Evolutionary conservation across 345 rosid genomes (phyloP).

Genomic region (Salix koriyanagi): DNA sequence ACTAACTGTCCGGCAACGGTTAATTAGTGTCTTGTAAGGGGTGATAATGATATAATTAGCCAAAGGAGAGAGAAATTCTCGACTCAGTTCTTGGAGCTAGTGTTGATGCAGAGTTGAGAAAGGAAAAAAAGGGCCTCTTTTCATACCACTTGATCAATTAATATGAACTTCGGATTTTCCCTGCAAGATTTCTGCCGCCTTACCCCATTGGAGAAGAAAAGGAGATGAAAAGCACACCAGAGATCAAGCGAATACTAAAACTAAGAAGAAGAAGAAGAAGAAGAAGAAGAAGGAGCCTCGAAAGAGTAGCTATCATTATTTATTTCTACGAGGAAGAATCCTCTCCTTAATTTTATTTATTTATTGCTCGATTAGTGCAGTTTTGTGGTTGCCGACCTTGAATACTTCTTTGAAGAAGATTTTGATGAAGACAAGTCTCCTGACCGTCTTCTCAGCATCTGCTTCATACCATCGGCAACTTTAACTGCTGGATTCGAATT

Average conservation of each 20-base stretch:
- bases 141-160: neutral
- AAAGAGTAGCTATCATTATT: slow-evolving; percentile 6
- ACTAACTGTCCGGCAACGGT: neutral
- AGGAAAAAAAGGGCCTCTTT: neutral
- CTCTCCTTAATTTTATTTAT: neutral
- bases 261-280: slow-evolving; percentile 12
- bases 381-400: slow-evolving; percentile 55
- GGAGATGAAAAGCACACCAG: slow-evolving; percentile 3
- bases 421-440: slow-evolving; percentile 51
- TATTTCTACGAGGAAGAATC: neutral
- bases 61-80: neutral
- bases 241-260: neutral
- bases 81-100: neutral
- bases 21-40: neutral
- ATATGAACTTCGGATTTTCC: neutral
- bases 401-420: slow-evolving; percentile 57
- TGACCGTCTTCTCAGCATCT: slow-evolving; percentile 86
- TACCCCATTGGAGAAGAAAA: neutral
- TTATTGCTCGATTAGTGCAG: slow-evolving; percentile 23
- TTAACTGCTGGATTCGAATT: slow-evolving; percentile 78
- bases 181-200: neutral
- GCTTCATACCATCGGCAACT: slow-evolving; percentile 94
- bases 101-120: neutral
- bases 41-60: neutral
- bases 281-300: slow-evolving; percentile 10